Conservation (phyloP, 1,139 yeast genomes). For the Blastobotrys capitulatus region DNA sequence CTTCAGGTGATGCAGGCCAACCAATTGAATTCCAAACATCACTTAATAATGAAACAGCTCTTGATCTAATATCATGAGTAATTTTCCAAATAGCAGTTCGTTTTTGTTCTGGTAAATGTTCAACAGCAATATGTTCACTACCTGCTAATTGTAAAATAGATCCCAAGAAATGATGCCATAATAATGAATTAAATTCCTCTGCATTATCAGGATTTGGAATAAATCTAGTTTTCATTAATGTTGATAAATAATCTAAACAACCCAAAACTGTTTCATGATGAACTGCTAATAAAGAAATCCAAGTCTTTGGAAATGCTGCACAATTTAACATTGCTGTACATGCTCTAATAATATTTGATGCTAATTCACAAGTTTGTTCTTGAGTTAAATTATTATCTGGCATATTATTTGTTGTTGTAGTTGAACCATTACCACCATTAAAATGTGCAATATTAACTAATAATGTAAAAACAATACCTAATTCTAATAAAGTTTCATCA, state of each 20-base stretch:
- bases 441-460: conserved; percentile 29
- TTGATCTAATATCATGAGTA: conserved; percentile 57
- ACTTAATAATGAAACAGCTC: conserved; percentile 51
- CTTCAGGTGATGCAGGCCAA: conserved; percentile 59
- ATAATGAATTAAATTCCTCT: conserved; percentile 51
- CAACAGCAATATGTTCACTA: conserved; percentile 31
- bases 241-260: conserved; percentile 51
- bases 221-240: conserved; percentile 32
- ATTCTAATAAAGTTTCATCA: conserved; percentile 69
- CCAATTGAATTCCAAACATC: conserved; percentile 74
- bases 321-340: conserved; percentile 36
- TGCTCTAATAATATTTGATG: conserved; percentile 35
- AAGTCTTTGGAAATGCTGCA: conserved; percentile 38
- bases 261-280: conserved; percentile 53
- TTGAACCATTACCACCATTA: conserved; percentile 35
- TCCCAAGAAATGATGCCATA: conserved; percentile 50
- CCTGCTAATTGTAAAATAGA: conserved; percentile 55
- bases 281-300: conserved; percentile 33
- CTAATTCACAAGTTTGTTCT: conserved; percentile 35
- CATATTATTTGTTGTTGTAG: conserved; percentile 43
- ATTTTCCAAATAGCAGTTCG: conserved; percentile 63
- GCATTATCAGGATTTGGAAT: conserved; percentile 54
- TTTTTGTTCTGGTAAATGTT: conserved; percentile 53
- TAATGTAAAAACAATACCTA: conserved; percentile 42
- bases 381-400: conserved; percentile 51